Percentiles rank a stretch among this genome's conserved stretches.
These are phyloP conservation scores for Salix dunnii DNA, from an alignment of 345 rosid species.

Conservation along the genomic window DNA sequence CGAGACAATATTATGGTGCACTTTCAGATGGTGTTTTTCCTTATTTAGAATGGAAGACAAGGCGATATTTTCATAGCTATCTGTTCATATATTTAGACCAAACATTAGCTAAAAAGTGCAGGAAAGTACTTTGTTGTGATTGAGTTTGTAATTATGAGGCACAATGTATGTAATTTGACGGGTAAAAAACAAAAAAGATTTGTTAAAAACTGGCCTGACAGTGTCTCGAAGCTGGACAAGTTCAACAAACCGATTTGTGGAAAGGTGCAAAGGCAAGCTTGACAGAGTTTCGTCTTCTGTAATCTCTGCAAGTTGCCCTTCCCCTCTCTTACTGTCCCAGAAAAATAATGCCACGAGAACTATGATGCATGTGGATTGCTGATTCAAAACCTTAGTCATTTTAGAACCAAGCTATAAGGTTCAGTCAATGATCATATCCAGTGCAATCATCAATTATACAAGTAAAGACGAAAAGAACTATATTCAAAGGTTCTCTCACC, in stretches of 20 bases:
- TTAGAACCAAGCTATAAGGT: constrained; percentile 26
- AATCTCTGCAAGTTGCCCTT: constrained; percentile 90
- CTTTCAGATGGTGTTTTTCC: background rate
- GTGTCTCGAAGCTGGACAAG: constrained; percentile 93
- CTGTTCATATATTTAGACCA: background rate
- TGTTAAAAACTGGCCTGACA: constrained; percentile 75
- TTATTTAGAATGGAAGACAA: background rate
- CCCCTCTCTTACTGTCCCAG: constrained; percentile 96
- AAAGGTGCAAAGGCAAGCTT: constrained; percentile 83
- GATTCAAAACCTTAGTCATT: constrained; percentile 61
- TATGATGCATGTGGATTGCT: constrained; percentile 76
- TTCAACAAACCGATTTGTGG: constrained; percentile 88
- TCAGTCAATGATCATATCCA: constrained; percentile 1
- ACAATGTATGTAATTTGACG: background rate
- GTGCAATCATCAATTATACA: background rate
- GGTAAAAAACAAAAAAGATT: background rate
- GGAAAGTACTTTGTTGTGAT: background rate
- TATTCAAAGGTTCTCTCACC: background rate
- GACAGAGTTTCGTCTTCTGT: constrained; percentile 85
- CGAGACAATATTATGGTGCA: background rate
- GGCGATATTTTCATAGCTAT: background rate
- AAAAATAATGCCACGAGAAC: constrained; percentile 66
- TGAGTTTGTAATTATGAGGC: constrained; percentile 6
- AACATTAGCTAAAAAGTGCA: background rate
- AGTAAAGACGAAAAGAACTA: background rate